These are phyloP conservation scores for Dovyalis caffra DNA, from an alignment of 345 rosid genomes.

Conservation along the genomic window DNA sequence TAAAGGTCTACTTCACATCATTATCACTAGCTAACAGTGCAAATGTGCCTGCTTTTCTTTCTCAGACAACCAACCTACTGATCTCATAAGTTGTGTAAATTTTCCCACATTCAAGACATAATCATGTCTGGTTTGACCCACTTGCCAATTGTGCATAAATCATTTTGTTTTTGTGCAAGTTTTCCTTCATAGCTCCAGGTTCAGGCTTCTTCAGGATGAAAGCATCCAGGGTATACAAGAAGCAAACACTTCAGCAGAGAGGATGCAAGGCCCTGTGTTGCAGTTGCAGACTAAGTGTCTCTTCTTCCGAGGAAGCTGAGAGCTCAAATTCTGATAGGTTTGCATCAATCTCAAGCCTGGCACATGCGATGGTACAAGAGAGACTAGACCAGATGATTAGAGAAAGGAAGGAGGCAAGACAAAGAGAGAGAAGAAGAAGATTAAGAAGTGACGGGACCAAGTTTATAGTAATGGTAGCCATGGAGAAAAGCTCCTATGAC, in stretches of 20 bases:
- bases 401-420: conserved; percentile 45
- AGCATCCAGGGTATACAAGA: conserved; percentile 33
- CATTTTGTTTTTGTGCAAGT: conserved; percentile 22
- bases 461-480: conserved; percentile 81
- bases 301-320: conserved; percentile 57
- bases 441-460: conserved; percentile 33
- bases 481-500: conserved; percentile 76
- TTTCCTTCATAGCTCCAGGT: conserved; percentile 19
- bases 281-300: conserved; percentile 68
- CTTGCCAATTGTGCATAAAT: conserved; percentile 36
- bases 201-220: conserved; percentile 23
- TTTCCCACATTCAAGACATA: conserved; percentile 36
- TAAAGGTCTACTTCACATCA: conserved; percentile 36
- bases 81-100: conserved; percentile 13
- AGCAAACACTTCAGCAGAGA: conserved; percentile 44
- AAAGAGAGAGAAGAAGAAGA: conserved; percentile 33
- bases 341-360: conserved; percentile 63
- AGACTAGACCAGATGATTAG: conserved; percentile 77
- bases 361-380: conserved; percentile 89
- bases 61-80: conserved; percentile 32
- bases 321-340: conserved; percentile 41
- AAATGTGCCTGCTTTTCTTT: conserved; percentile 35
- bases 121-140: conserved; percentile 48
- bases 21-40: conserved; percentile 36
- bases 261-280: conserved; percentile 69